Percentiles rank a stretch among this genome's conserved stretches.
Evolutionary conservation across 2,329 filamentous ascomycete genomes (phyloP).

Genomic region (Alternaria arborescens): DNA sequence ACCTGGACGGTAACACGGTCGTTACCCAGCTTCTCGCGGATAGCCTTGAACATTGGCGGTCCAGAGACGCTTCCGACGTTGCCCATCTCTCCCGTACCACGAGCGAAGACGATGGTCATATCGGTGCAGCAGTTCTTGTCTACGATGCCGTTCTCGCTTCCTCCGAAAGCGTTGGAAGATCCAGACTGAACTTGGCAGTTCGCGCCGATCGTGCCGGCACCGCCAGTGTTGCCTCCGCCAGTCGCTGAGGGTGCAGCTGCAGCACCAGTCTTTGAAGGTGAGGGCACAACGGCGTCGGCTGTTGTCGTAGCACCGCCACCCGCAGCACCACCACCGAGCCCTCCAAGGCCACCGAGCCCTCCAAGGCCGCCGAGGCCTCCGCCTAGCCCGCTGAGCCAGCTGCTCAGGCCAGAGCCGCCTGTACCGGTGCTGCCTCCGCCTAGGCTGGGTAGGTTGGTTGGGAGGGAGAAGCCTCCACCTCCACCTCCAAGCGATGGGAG

Average conservation of each 20-base stretch:
- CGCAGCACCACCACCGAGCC: constrained; percentile 1
- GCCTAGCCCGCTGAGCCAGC: background rate
- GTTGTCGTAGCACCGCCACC: background rate
- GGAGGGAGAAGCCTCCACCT: no score
- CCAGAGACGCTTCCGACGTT: constrained; percentile 56
- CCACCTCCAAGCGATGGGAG: no score
- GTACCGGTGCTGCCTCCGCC: constrained; percentile 7
- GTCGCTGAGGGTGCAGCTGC: background rate
- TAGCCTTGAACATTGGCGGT: constrained; percentile 46
- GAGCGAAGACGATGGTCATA: constrained; percentile 56
- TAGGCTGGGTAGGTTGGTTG: background rate
- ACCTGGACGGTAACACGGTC: constrained; percentile 43
- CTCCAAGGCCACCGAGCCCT: constrained; percentile 6
- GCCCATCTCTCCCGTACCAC: constrained; percentile 53
- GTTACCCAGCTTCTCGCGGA: constrained; percentile 39
- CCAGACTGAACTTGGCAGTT: constrained; percentile 36
- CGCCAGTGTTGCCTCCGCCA: constrained; percentile 4
- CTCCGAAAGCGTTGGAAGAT: constrained; percentile 26
- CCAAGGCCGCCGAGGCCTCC: constrained; percentile 1
- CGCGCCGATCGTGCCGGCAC: constrained; percentile 23
- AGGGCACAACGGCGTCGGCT: background rate
- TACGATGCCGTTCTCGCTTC: constrained; percentile 52
- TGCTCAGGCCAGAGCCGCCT: background rate
- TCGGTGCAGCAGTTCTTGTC: constrained; percentile 52
- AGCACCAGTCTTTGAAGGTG: background rate